A percentile compares a stretch with the other conserved stretches of the same genome.
Conservation (phyloP, 768 basidiomycete species). For the Zangia roseola region DNA sequence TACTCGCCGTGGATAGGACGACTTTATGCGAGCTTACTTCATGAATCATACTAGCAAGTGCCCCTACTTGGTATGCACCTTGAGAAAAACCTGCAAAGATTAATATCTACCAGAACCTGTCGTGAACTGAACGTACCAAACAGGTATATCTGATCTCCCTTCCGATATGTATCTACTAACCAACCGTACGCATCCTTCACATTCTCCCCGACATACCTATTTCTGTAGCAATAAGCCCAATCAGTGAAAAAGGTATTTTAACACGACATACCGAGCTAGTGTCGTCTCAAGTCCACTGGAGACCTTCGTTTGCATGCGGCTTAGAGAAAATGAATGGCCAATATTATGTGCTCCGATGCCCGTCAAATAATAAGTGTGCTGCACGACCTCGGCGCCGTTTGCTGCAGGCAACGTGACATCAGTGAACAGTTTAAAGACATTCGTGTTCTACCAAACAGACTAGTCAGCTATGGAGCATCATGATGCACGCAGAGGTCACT, state of each 20-base stretch:
- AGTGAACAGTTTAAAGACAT: constrained; percentile 33
- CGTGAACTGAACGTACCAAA: constrained; percentile 27
- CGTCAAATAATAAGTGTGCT: constrained; percentile 35
- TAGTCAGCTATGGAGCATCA: background rate
- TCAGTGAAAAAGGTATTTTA: too few species aligned
- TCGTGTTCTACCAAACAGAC: constrained; percentile 29
- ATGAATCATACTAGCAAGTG: too few species aligned
- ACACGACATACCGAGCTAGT: background rate
- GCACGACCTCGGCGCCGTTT: background rate
- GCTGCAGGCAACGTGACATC: constrained; percentile 19
- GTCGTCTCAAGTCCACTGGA: background rate
- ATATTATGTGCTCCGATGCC: constrained; percentile 32
- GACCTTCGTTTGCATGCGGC: background rate
- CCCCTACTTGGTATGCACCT: too few species aligned
- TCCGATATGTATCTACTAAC: background rate
- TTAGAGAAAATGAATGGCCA: background rate
- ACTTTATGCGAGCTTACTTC: too few species aligned
- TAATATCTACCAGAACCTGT: too few species aligned
- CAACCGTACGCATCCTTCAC: constrained; percentile 4
- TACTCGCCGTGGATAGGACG: too few species aligned
- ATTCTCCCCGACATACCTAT: background rate
- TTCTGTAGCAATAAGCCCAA: too few species aligned
- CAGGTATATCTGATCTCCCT: constrained; percentile 31
- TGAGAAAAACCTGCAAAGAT: too few species aligned
- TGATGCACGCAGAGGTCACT: constrained; percentile 34